Evolutionary conservation across 371 early-diverging fungal genomes (phyloP), one percentile per base, ranked within the genome.

Genomic region (Mucor lusitanicus): DNA sequence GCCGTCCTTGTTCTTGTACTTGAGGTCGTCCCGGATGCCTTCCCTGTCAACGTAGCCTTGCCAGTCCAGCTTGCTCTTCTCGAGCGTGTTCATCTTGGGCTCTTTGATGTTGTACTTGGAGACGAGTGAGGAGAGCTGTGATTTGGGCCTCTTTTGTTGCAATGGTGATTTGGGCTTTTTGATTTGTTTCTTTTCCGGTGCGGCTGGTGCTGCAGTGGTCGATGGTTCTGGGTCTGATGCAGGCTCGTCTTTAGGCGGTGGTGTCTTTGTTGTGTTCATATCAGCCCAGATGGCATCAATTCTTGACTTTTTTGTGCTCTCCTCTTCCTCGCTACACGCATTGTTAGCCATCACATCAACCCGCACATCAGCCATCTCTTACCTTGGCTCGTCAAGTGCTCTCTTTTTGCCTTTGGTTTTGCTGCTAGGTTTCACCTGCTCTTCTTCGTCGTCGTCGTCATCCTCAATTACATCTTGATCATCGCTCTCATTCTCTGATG

Each of bases 1-100:
- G 61, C 91, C 90, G 68, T 90, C 90, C 74, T 90, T 90, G 59
- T 91, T 89, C 56, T 84, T 85, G 63, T 87, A 88, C 64, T 86
- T 86, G 35, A 92, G 67, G 27, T 88, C 85, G 37, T 91, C 90
- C 19, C 79, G 84, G 44, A 89, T 88, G 1, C 90, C 90, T 69
- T 86, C 86, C 48, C 80, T 80, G 30, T 87, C 87, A 25, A 91
- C 90, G 76, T 83, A 89, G 15, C 75, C 75, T 61, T 87, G 83
- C 92, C 91, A 90, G 68, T 92, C 91, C 68, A 87, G 61, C 65
- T 88, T 89, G 40, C 88, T 87, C 64, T 90, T 88, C 50, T 92
- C 92, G 28, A 92, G 71, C 12, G 91, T 89, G 55, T 89, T 90
- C 68, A 91, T 78, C 64, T 89, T 90, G 13, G 88, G 82, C 4